These are phyloP conservation scores for Umbelopsis sp. DNA, from an alignment of 192 early-diverging fungal species.

Conservation along the genomic window DNA sequence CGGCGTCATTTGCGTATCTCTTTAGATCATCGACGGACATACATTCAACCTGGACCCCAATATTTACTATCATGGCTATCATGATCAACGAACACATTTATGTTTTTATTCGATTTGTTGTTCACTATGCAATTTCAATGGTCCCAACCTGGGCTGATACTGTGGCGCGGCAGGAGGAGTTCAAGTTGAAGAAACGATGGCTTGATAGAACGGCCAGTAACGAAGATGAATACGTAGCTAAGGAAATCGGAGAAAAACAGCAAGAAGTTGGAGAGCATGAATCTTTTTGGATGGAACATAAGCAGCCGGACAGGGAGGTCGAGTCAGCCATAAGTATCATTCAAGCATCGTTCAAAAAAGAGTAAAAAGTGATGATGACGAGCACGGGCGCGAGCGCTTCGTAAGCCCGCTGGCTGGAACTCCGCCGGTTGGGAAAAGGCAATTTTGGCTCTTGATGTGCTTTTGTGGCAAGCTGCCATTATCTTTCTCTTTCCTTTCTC, in stretches of 20 bases:
- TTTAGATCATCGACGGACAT: constrained; percentile 46
- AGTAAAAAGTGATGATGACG: constrained; percentile 5
- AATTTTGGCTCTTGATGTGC: not conserved
- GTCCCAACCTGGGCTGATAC: constrained; percentile 37
- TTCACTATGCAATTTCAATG: constrained; percentile 21
- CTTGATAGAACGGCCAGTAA: constrained; percentile 15
- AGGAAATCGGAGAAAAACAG: not conserved
- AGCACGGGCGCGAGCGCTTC: constrained; percentile 1
- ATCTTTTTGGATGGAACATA: constrained; percentile 4
- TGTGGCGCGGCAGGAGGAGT: constrained; percentile 37
- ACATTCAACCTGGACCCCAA: constrained; percentile 35
- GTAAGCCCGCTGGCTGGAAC: not conserved
- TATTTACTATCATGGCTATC: constrained; percentile 31
- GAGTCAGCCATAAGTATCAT: not conserved
- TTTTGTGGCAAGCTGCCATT: not conserved
- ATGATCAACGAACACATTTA: constrained; percentile 43
- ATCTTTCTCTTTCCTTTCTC: not conserved
- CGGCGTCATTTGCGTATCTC: constrained; percentile 55
- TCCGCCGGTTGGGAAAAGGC: not conserved
- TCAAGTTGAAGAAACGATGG: constrained; percentile 38
- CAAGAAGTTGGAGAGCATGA: not conserved
- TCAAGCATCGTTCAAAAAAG: not conserved
- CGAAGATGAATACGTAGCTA: constrained; percentile 9
- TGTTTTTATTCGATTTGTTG: constrained; percentile 17
- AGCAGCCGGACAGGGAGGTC: not conserved